Evolutionary conservation across 2,329 filamentous ascomycete genomes (phyloP).

Genomic region (Lasiodiplodia gonubiensis): DNA sequence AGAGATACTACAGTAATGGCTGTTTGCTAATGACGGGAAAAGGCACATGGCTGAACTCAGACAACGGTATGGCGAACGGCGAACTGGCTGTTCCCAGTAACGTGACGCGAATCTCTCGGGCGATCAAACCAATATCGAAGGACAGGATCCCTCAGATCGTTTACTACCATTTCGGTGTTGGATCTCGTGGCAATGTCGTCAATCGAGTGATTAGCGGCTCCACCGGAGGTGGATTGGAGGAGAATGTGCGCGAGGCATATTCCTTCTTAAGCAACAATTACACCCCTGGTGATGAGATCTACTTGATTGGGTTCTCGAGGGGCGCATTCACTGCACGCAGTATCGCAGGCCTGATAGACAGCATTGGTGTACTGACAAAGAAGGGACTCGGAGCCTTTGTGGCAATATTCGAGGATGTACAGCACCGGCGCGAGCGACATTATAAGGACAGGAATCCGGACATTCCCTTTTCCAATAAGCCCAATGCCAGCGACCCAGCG

Average conservation of each 20-base stretch:
- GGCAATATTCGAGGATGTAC: constrained; percentile 32
- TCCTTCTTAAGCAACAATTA: constrained; percentile 68
- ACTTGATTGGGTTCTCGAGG: constrained; percentile 60
- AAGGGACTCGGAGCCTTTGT: constrained; percentile 31
- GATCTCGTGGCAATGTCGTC: constrained; percentile 35
- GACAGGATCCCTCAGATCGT: constrained; percentile 45
- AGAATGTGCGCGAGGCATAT: constrained; percentile 66
- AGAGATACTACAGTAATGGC: neutral
- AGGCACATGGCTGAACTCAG: constrained; percentile 58
- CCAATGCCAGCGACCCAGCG: constrained; percentile 31
- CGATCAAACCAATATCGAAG: constrained; percentile 41
- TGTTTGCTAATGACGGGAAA: neutral
- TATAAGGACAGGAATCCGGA: constrained; percentile 33
- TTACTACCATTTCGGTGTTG: constrained; percentile 51
- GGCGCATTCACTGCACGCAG: constrained; percentile 59
- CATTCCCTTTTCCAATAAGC: constrained; percentile 30
- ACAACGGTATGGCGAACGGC: constrained; percentile 52
- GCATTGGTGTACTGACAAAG: constrained; percentile 34
- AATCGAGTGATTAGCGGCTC: constrained; percentile 31
- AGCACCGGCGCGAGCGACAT: constrained; percentile 46
- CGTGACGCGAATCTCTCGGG: constrained; percentile 47
- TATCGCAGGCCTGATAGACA: constrained; percentile 34
- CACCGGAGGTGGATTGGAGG: constrained; percentile 40
- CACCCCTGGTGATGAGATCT: constrained; percentile 61
- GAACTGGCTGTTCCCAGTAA: constrained; percentile 45